phyloP scores from a whole-genome alignment of 352 stramenopile species.

The Peronospora destructor region DNA sequence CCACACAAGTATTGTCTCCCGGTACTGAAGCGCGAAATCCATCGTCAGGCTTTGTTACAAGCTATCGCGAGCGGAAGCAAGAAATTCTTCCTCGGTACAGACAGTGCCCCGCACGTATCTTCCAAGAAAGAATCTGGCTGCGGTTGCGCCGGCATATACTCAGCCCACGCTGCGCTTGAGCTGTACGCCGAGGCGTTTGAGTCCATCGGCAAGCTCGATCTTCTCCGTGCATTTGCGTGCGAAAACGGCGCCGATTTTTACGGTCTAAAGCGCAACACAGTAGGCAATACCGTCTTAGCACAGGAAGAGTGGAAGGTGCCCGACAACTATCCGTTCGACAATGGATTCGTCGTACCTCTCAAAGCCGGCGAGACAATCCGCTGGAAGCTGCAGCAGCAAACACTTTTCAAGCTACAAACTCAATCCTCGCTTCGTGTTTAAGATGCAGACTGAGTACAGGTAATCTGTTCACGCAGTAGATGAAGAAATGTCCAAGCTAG shows the following conservation, averaged over 20 bases:
- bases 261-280: slow-evolving; percentile 87
- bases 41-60: slow-evolving; percentile 86
- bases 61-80: slow-evolving; percentile 86
- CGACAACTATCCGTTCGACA: slow-evolving; percentile 87
- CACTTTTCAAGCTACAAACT: neutral
- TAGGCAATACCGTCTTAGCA: slow-evolving; percentile 77
- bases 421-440: slow-evolving; percentile 6
- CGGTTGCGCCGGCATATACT: slow-evolving; percentile 96
- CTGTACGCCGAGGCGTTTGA: slow-evolving; percentile 98
- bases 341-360: slow-evolving; percentile 84
- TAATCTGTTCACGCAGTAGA: slow-evolving; percentile 12
- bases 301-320: slow-evolving; percentile 90
- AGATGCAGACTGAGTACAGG: slow-evolving; percentile 14
- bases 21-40: slow-evolving; percentile 95
- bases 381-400: slow-evolving; percentile 72
- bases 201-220: slow-evolving; percentile 84
- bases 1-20: slow-evolving; percentile 99
- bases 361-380: slow-evolving; percentile 87
- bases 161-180: slow-evolving; percentile 92
- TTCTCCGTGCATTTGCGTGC: slow-evolving; percentile 92
- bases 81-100: slow-evolving; percentile 98
- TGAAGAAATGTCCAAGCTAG: slow-evolving; percentile 35
- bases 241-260: slow-evolving; percentile 96
- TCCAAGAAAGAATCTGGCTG: slow-evolving; percentile 88
- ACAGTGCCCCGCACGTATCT: slow-evolving; percentile 93